A percentile compares a stretch with the other conserved stretches of the same genome.
These are phyloP conservation scores for Leucosporidium scottii DNA, from an alignment of 768 basidiomycete species.

Conservation along the genomic window DNA sequence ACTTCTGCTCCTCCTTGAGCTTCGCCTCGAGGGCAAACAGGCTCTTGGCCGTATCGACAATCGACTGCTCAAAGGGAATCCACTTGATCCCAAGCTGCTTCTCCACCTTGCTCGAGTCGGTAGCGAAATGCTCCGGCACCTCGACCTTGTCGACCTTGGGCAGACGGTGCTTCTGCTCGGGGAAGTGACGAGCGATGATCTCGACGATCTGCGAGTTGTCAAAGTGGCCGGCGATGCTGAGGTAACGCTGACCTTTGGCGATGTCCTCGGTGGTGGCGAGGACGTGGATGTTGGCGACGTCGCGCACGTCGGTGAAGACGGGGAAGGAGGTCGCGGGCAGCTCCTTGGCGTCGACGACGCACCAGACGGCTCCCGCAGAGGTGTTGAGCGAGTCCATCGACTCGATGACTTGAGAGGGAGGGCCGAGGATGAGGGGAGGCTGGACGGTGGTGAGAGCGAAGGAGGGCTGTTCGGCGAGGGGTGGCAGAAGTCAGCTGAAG, in stretches of 20 bases:
- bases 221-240: conserved; percentile 21
- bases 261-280: conserved; percentile 17
- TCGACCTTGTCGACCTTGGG: not conserved
- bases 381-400: conserved; percentile 26
- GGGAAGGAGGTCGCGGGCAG: conserved; percentile 1
- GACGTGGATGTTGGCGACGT: conserved; percentile 27
- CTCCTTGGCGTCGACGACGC: conserved; percentile 15
- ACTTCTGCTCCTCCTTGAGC: conserved; percentile 12
- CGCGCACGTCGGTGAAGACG: conserved; percentile 9
- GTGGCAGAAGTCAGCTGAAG: too few relatives aligned
- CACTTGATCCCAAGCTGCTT: conserved; percentile 22
- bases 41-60: conserved; percentile 18
- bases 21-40: conserved; percentile 22
- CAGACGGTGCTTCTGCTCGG: conserved; percentile 18
- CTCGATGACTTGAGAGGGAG: conserved; percentile 19
- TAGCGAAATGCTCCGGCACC: conserved; percentile 15
- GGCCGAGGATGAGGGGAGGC: conserved; percentile 17
- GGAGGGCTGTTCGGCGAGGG: too few relatives aligned
- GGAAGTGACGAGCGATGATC: conserved; percentile 20
- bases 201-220: conserved; percentile 14
- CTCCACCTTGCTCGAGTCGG: conserved; percentile 21
- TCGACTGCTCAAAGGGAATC: conserved; percentile 18
- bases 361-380: conserved; percentile 21
- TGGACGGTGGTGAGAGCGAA: conserved; percentile 1
- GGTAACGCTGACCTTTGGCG: conserved; percentile 26